Evolutionary conservation across 345 rosid genomes (phyloP).

Genomic region (Mangifera indica): DNA sequence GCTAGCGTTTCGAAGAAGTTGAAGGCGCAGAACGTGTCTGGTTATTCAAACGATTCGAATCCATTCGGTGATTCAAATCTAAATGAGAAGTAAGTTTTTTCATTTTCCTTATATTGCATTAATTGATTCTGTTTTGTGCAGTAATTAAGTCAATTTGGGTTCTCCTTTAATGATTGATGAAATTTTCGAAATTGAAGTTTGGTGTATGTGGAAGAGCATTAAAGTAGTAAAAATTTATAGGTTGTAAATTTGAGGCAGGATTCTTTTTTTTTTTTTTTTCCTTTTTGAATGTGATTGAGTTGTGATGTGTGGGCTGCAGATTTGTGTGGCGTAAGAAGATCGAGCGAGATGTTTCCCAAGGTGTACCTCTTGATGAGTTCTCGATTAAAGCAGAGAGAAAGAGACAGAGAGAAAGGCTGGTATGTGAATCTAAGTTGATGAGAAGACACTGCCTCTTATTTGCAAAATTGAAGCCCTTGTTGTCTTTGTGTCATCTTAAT

Average conservation of each 20-base stretch:
- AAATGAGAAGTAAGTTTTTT: constrained; percentile 63
- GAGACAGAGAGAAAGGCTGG: constrained; percentile 83
- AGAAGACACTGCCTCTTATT: neutral
- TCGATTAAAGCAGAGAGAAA: constrained; percentile 84
- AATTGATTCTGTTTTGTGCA: neutral
- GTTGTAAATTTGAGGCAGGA: neutral
- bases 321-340: constrained; percentile 96
- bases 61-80: constrained; percentile 97
- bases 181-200: neutral
- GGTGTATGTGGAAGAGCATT: neutral
- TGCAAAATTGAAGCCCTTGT: neutral
- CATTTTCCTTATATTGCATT: neutral
- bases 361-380: constrained; percentile 61
- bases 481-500: neutral
- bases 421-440: constrained; percentile 27
- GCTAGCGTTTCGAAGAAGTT: constrained; percentile 72
- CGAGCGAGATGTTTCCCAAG: constrained; percentile 74
- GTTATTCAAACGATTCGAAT: constrained; percentile 91
- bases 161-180: neutral
- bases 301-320: constrained; percentile 39
- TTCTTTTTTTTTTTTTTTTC: neutral
- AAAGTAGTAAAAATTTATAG: neutral
- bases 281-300: neutral
- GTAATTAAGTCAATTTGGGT: neutral
- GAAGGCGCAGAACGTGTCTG: constrained; percentile 69